These are phyloP conservation scores for Fistulinella prunicolor DNA, from an alignment of 768 basidiomycete genomes.

Conservation along the genomic window DNA sequence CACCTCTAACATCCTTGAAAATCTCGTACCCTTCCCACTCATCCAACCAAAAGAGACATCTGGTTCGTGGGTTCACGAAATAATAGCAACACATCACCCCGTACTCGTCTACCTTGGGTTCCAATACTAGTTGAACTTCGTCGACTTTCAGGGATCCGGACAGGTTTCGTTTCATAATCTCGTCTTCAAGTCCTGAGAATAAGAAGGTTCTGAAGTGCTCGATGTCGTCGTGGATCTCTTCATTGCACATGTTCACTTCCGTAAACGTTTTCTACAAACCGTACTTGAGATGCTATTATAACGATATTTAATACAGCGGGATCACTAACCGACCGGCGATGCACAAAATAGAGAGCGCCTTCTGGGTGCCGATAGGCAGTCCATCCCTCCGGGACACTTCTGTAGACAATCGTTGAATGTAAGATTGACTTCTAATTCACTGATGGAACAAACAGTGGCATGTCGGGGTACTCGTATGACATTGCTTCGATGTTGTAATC, in stretches of 20 bases:
- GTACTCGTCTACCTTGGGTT: conserved; percentile 29
- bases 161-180: conserved; percentile 14
- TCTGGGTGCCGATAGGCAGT: conserved; percentile 51
- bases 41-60: conserved; percentile 56
- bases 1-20: conserved; percentile 23
- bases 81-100: conserved; percentile 42
- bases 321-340: conserved; percentile 41
- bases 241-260: conserved; percentile 51
- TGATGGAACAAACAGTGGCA: conserved; percentile 15
- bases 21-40: conserved; percentile 36
- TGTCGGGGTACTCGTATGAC: conserved; percentile 15
- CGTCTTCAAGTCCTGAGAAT: conserved; percentile 15
- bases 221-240: conserved; percentile 31
- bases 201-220: conserved; percentile 30
- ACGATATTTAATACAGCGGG: background rate
- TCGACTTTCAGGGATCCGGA: conserved; percentile 24
- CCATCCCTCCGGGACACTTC: conserved; percentile 41
- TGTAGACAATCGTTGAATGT: background rate
- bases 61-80: conserved; percentile 45
- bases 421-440: background rate
- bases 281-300: background rate
- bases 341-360: conserved; percentile 57
- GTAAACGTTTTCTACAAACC: conserved; percentile 49
- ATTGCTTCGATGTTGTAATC: conserved; percentile 15
- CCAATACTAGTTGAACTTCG: conserved; percentile 45